Evolutionary conservation across 2,329 filamentous ascomycete genomes (phyloP), one percentile per base, ranked within the genome.

Genomic region (Fonsecaea monophora): DNA sequence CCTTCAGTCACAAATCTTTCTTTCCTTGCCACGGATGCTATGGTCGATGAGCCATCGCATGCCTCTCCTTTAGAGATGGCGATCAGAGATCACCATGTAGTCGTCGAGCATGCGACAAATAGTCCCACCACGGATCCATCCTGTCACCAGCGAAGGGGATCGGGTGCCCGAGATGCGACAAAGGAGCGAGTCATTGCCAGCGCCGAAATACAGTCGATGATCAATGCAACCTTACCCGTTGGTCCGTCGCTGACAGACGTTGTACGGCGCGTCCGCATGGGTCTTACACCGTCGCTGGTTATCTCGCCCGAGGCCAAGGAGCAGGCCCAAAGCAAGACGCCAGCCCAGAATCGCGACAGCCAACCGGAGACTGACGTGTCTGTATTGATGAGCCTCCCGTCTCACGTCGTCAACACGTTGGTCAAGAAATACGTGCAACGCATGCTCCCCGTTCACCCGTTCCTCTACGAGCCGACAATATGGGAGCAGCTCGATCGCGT

Each of bases 261-360:
- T 9, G 63, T 75, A 38, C 68, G 67, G 1, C 65, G 67, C 10
- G 73, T 75, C 3, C 69, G 73, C n/a, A 73, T 75, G 73, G 73
- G 73, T 30, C 62, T 75, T 30, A 74, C 73, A 0, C 73, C 73
- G 9, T 75, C 73, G 10, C 65, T 69, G 25, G 68, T 67, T 13
- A 53, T 68, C 21, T 45, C 59, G 3, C 48, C 58, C 32, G 37
- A 56, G 21, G 53, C 48, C 21, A 55, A 55, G 30, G 53, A 55
- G 32, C 45, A 38, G 42, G 48, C 48, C 15, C 45, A 25, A 54
- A 45, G 37, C 42, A 53, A 53, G 42, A 37, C 42, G 10, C 38
- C 34, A 21, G 55, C 37, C 35, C 34, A 58, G 55, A 42, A 58
- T 21, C 40, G 30, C 30, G 21, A 57, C 10, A 37, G 34, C n/a